Base-by-base conservation (phyloP, 352 stramenopile species). In the Globisporangium rhizosaccharum region DNA sequence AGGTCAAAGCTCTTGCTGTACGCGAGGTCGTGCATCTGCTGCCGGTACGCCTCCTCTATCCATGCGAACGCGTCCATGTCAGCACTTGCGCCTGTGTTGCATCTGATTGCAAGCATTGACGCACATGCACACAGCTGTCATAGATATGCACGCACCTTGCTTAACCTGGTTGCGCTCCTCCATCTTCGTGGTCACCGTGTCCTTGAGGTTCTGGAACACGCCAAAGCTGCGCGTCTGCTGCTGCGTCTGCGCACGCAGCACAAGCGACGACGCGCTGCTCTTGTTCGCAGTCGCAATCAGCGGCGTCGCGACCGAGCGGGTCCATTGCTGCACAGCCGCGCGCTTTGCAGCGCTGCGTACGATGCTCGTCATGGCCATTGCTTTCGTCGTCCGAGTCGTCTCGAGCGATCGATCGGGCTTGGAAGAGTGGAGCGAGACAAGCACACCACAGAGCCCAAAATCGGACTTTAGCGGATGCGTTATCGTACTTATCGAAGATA, bases 151-250 rank as follows among this genome's bases (percentile, higher is more conserved):
- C 65, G 26, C 53, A 92, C 83, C 72, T 53, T 90, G 78, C 64
- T 94, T 94, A 51, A 67, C 71, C 47, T 88, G 69, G 64, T 90
- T 93, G 69, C 83, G 81, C 68, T 91, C 73, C 68, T 92, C 78
- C 59, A 94, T 67, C 68, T 92, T 92, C 62, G 70, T 63, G 51
- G 76, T 79, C 36, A 94, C 75, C 9, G 77, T 75, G 57, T 93
- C 80, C 45, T 79, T 80, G 50, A 94, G 72, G 62, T 67, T 87
- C 51, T 70, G 76, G 61, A 94, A 89, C 45, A 94, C 64, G 62
- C 85, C 72, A 63, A 94, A 83, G 47, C 60, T 73, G 62, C 85
- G 85, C 69, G 65, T 75, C 57, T 82, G 70, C 59, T 69, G 71
- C 33, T 50, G 48, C 36, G 33, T 20, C 25, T 56, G 30, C 50